A percentile compares a stretch with the other conserved stretches of the same genome.
Evolutionary conservation across 345 rosid genomes (phyloP).

Genomic region (Aethionema arabicum): DNA sequence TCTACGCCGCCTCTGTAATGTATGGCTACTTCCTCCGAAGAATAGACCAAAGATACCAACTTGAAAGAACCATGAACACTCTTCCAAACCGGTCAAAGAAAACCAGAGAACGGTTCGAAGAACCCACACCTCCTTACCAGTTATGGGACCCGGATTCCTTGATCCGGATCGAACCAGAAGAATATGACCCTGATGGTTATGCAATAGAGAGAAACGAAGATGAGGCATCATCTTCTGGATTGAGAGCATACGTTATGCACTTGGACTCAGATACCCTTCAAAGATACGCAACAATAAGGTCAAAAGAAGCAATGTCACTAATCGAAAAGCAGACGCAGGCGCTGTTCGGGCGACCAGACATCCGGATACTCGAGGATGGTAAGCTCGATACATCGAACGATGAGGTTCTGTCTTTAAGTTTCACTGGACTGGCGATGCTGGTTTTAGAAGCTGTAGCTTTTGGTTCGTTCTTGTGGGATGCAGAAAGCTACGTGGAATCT

Average conservation of each 20-base stretch:
- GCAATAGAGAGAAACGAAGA: constrained; percentile 36
- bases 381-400: constrained; percentile 61
- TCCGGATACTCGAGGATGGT: constrained; percentile 71
- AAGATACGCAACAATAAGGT: constrained; percentile 85
- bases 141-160: constrained; percentile 81
- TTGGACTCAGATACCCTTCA: constrained; percentile 88
- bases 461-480: constrained; percentile 92
- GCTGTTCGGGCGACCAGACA: constrained; percentile 83
- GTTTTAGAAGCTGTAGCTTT: constrained; percentile 87
- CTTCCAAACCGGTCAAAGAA: constrained; percentile 59
- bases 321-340: constrained; percentile 92
- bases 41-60: constrained; percentile 86
- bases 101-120: constrained; percentile 43
- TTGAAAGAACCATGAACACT: constrained; percentile 80
- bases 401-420: constrained; percentile 53
- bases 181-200: constrained; percentile 27
- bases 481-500: constrained; percentile 82
- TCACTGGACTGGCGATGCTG: constrained; percentile 81
- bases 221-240: constrained; percentile 49
- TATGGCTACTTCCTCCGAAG: constrained; percentile 89
- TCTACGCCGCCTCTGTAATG: constrained; percentile 92
- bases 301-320: constrained; percentile 79
- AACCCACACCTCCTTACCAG: constrained; percentile 45
- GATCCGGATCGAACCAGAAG: constrained; percentile 54
- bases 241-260: constrained; percentile 78